Evolutionary conservation across 1,139 yeast species (phyloP).

Genomic region (Pichia sp.): DNA sequence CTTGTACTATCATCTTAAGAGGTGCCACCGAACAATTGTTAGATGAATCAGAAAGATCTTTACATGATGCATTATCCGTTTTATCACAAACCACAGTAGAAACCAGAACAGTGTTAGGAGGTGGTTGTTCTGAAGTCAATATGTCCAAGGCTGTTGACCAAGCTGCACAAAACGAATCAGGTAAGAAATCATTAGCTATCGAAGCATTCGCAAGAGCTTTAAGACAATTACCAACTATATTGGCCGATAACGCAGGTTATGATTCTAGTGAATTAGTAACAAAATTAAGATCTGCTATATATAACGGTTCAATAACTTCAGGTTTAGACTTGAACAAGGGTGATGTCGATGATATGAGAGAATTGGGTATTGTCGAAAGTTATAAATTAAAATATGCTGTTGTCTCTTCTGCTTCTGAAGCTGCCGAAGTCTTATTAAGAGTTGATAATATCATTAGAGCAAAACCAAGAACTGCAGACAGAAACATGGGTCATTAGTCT

Average conservation of each 20-base stretch:
- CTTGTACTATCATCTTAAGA: constrained; percentile 93
- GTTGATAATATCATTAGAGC: constrained; percentile 97
- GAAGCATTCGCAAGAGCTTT: constrained; percentile 94
- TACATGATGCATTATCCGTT: constrained; percentile 96
- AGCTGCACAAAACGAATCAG: constrained; percentile 89
- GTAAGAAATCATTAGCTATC: constrained; percentile 91
- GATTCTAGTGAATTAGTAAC: constrained; percentile 93
- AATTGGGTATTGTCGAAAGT: constrained; percentile 88
- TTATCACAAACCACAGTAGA: constrained; percentile 93
- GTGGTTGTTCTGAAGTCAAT: constrained; percentile 97
- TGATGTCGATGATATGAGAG: constrained; percentile 89
- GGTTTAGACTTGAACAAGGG: constrained; percentile 90
- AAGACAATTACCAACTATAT: constrained; percentile 91
- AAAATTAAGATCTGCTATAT: constrained; percentile 87
- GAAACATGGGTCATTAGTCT: constrained; percentile 41
- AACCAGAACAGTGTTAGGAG: constrained; percentile 95
- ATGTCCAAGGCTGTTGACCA: constrained; percentile 98
- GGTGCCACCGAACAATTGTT: constrained; percentile 97
- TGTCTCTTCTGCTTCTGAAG: constrained; percentile 95
- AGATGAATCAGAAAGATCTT: constrained; percentile 96
- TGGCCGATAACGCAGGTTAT: constrained; percentile 97
- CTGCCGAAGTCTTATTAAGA: constrained; percentile 91
- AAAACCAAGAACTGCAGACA: constrained; percentile 94
- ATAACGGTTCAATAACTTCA: constrained; percentile 87
- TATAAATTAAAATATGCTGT: constrained; percentile 92